Conservation (phyloP, 805 yeast species). For the Debaryomyces maramus region DNA sequence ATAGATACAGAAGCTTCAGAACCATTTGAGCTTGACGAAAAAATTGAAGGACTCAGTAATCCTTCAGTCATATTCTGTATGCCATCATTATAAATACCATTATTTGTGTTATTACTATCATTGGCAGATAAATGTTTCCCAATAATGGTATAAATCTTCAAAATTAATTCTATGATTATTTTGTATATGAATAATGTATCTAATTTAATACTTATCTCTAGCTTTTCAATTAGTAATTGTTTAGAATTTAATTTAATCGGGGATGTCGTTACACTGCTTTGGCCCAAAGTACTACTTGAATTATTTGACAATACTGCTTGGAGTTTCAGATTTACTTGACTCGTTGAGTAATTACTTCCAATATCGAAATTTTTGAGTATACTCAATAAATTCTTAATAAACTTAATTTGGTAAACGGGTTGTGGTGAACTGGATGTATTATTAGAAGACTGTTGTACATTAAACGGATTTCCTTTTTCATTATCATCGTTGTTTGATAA, state of each 20-base stretch:
- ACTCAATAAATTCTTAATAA: slow-evolving; percentile 31
- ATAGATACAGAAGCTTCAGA: slow-evolving; percentile 23
- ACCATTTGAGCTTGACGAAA: slow-evolving; percentile 29
- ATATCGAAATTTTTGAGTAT: slow-evolving; percentile 43
- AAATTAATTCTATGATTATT: slow-evolving; percentile 30
- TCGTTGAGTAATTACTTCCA: slow-evolving; percentile 18
- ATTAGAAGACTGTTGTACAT: slow-evolving; percentile 6
- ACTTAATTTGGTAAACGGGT: slow-evolving; percentile 33
- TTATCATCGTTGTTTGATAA: slow-evolving; percentile 3
- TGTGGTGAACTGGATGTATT: slow-evolving; percentile 8
- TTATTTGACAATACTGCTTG: slow-evolving; percentile 12
- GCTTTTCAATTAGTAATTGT: slow-evolving; percentile 43
- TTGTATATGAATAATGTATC: slow-evolving; percentile 41
- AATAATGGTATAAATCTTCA: slow-evolving; percentile 26
- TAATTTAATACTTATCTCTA: slow-evolving; percentile 42
- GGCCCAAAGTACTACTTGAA: slow-evolving; percentile 12
- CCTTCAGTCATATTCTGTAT: neutral
- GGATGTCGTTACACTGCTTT: slow-evolving; percentile 20
- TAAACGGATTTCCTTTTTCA: slow-evolving; percentile 8
- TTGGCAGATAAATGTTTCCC: slow-evolving; percentile 20
- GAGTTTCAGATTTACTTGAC: neutral
- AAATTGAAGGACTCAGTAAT: slow-evolving; percentile 36
- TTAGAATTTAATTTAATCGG: slow-evolving; percentile 42
- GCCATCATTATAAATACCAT: neutral
- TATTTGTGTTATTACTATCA: neutral